Evolutionary conservation across 2,329 filamentous ascomycete genomes (phyloP).

Genomic region (Fusarium sp.): DNA sequence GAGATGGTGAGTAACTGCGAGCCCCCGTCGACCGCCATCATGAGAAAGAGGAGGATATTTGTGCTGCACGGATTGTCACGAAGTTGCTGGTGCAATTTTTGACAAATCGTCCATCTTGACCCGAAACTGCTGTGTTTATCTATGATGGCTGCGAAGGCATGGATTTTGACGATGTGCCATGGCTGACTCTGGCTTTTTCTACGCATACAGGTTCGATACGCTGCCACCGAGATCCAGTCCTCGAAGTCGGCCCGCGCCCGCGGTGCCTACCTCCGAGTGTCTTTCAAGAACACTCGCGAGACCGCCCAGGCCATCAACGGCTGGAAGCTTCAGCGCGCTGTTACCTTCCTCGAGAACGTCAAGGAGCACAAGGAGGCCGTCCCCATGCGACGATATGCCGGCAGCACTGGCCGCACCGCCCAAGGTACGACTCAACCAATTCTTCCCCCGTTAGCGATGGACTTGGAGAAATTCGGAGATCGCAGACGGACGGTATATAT

Average conservation of each 20-base stretch:
- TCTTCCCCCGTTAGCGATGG: conserved; percentile 8
- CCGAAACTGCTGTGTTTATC: not conserved
- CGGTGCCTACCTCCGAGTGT: conserved; percentile 98
- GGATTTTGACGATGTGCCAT: conserved; percentile 15
- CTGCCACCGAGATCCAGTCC: conserved; percentile 85
- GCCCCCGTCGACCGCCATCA: conserved; percentile 37
- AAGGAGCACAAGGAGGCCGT: conserved; percentile 97
- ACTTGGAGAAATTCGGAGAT: conserved; percentile 8
- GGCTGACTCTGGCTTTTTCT: conserved; percentile 41
- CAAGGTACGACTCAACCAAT: conserved; percentile 80
- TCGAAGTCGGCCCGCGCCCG: conserved; percentile 97
- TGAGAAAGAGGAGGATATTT: conserved; percentile 36
- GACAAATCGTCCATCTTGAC: conserved; percentile 6
- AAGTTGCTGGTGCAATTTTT: conserved; percentile 26
- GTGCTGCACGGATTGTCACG: conserved; percentile 13
- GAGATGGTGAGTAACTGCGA: conserved; percentile 64
- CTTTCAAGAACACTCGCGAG: conserved; percentile 99
- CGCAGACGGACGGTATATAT: conserved; percentile 3
- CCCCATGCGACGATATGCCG: conserved; percentile 97
- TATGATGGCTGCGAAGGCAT: conserved; percentile 2
- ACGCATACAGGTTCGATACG: conserved; percentile 85
- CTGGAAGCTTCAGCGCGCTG: conserved; percentile 95
- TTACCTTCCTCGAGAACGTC: conserved; percentile 98
- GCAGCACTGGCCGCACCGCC: conserved; percentile 92
- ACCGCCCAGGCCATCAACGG: conserved; percentile 99